These are phyloP conservation scores for Ascosphaera pollenicola DNA, from an alignment of 2,329 filamentous ascomycete genomes.

Conservation along the genomic window DNA sequence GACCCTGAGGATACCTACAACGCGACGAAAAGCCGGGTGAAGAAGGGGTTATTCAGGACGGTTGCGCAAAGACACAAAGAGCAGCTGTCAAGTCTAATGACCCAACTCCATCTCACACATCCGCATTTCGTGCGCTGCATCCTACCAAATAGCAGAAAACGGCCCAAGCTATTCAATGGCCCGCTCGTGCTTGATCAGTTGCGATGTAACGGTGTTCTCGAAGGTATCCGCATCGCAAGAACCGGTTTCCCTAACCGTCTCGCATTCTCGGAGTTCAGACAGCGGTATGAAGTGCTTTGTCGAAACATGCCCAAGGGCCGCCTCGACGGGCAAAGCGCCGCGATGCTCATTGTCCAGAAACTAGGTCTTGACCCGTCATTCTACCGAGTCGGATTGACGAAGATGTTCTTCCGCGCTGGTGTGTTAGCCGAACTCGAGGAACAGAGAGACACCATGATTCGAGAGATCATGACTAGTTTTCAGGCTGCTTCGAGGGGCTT, in stretches of 20 bases:
- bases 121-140: slow-evolving; percentile 98
- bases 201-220: slow-evolving; percentile 97
- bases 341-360: slow-evolving; percentile 71
- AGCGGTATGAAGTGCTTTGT: slow-evolving; percentile 89
- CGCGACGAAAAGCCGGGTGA: slow-evolving; percentile 56
- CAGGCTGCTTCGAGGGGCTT: slow-evolving; percentile 85
- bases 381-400: slow-evolving; percentile 85
- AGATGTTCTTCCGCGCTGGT: slow-evolving; percentile 93
- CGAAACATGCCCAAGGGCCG: slow-evolving; percentile 73
- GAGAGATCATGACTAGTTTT: slow-evolving; percentile 81
- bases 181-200: slow-evolving; percentile 90
- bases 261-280: slow-evolving; percentile 79
- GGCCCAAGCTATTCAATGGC: slow-evolving; percentile 76
- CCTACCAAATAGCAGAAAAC: slow-evolving; percentile 93
- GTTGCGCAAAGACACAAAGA: slow-evolving; percentile 96
- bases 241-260: slow-evolving; percentile 93
- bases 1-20: slow-evolving; percentile 54
- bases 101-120: slow-evolving; percentile 81
- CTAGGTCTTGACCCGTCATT: slow-evolving; percentile 65
- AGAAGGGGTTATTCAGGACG: slow-evolving; percentile 91
- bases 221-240: slow-evolving; percentile 89
- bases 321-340: slow-evolving; percentile 69
- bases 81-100: slow-evolving; percentile 90
- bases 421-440: slow-evolving; percentile 95
- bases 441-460: slow-evolving; percentile 76